Conservation (phyloP, 768 basidiomycete genomes). For the Pisolithus tinctorius region DNA sequence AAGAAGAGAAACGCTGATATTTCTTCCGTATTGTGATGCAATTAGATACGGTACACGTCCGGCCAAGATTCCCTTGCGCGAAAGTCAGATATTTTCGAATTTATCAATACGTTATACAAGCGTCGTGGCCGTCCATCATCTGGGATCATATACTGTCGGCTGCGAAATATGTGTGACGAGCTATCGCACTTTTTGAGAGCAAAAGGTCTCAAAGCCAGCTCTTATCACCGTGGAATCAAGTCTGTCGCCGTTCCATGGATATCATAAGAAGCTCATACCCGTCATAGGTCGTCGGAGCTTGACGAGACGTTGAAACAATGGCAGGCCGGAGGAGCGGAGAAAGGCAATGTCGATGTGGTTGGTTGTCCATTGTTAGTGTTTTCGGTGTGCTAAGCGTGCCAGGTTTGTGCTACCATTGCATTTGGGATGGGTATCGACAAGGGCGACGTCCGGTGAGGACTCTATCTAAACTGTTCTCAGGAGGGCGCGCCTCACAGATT, state of each 20-base stretch:
- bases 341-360: slow-evolving; percentile 58
- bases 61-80: slow-evolving; percentile 44
- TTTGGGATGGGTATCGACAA: slow-evolving; percentile 89
- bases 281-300: slow-evolving; percentile 39
- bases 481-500: slow-evolving; percentile 8
- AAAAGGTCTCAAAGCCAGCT: slow-evolving; percentile 59
- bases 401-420: slow-evolving; percentile 78
- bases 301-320: slow-evolving; percentile 52
- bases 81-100: slow-evolving; percentile 61
- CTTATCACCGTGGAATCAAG: slow-evolving; percentile 72
- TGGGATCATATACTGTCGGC: slow-evolving; percentile 78
- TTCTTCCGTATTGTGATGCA: not conserved
- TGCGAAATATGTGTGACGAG: slow-evolving; percentile 57
- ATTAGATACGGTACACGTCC: slow-evolving; percentile 57
- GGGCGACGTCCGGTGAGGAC: slow-evolving; percentile 55
- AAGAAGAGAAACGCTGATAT: not conserved
- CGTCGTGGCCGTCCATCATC: slow-evolving; percentile 54
- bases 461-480: not conserved
- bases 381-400: not conserved
- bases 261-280: not conserved
- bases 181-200: slow-evolving; percentile 56
- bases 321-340: slow-evolving; percentile 47
- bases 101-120: slow-evolving; percentile 55
- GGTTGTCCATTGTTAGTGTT: slow-evolving; percentile 32
- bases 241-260: slow-evolving; percentile 20